Conservation (phyloP, 2,329 filamentous ascomycete species). For the Neoscytalidium dimidiatum region DNA sequence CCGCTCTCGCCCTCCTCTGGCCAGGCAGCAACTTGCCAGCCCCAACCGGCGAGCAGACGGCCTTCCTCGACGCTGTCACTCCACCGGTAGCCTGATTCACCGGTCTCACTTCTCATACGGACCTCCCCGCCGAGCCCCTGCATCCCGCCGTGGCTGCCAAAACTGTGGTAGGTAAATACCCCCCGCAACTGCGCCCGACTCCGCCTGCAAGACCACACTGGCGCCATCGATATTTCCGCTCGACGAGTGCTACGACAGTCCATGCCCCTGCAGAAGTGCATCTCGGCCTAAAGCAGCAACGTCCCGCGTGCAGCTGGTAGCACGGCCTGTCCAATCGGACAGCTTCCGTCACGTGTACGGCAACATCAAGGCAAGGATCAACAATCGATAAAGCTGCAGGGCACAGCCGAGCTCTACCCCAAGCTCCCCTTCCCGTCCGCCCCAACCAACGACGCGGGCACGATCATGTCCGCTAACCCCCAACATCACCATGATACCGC, state of each 20-base stretch:
- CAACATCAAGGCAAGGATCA: no score
- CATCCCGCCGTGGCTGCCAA: no score
- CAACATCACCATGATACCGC: slow-evolving; percentile 7
- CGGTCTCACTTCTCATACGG: no score
- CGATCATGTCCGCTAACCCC: slow-evolving; percentile 14
- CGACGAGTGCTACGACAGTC: neutral
- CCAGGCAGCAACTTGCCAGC: neutral
- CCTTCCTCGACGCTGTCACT: neutral
- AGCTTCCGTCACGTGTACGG: slow-evolving; percentile 14
- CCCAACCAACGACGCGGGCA: slow-evolving; percentile 3
- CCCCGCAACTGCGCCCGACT: no score
- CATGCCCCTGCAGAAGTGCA: no score
- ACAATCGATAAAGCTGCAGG: slow-evolving; percentile 19
- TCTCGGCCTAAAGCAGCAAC: neutral
- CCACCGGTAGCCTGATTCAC: neutral
- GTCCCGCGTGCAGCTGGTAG: neutral
- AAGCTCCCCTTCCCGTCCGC: slow-evolving; percentile 17
- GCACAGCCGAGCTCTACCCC: slow-evolving; percentile 12
- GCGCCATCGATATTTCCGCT: neutral
- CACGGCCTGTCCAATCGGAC: slow-evolving; percentile 1
- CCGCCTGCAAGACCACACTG: no score
- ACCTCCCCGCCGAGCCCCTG: no score
- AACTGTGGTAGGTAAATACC: no score
- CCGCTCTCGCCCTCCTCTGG: neutral
- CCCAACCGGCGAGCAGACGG: neutral